Conservation (phyloP, 257 asterid species). For the Henckelia pumila region DNA sequence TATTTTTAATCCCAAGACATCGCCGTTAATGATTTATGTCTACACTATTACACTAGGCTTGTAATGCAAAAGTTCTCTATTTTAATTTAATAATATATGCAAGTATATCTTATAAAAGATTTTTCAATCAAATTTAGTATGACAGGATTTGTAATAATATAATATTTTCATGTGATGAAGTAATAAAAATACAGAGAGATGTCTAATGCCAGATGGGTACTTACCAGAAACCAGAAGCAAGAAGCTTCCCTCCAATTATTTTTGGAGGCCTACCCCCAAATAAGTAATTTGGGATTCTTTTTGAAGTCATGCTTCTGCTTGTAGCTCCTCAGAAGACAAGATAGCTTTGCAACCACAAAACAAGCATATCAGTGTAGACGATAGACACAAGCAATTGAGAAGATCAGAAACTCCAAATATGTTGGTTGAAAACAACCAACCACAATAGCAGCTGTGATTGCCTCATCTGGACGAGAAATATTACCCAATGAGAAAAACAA, state of each 20-base stretch:
- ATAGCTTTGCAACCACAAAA: conserved; percentile 55
- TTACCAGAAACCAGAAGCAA: conserved; percentile 97
- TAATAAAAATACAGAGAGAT: neutral
- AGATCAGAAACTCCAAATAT: conserved; percentile 5
- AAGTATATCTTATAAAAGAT: no score
- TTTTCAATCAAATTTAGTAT: no score
- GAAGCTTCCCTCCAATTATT: conserved; percentile 91
- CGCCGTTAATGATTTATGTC: no score
- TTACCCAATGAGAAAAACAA: conserved; percentile 76
- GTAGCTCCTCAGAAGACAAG: conserved; percentile 91
- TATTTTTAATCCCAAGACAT: no score
- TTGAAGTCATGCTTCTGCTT: conserved; percentile 90
- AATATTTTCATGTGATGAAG: conserved; percentile 11
- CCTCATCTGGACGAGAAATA: conserved; percentile 23
- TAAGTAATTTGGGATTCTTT: conserved; percentile 78
- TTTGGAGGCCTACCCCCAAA: conserved; percentile 95
- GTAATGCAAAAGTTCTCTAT: no score
- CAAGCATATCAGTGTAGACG: conserved; percentile 22
- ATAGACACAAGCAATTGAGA: conserved; percentile 3
- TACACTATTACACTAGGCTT: no score
- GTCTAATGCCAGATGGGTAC: conserved; percentile 20
- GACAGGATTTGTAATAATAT: no score
- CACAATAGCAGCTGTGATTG: conserved; percentile 9
- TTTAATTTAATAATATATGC: no score
- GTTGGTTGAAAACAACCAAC: conserved; percentile 3